Percentiles rank a stretch among this genome's conserved stretches.
Evolutionary conservation across 192 early-diverging fungal species (phyloP).

Genomic region (Umbelopsis vinacea): DNA sequence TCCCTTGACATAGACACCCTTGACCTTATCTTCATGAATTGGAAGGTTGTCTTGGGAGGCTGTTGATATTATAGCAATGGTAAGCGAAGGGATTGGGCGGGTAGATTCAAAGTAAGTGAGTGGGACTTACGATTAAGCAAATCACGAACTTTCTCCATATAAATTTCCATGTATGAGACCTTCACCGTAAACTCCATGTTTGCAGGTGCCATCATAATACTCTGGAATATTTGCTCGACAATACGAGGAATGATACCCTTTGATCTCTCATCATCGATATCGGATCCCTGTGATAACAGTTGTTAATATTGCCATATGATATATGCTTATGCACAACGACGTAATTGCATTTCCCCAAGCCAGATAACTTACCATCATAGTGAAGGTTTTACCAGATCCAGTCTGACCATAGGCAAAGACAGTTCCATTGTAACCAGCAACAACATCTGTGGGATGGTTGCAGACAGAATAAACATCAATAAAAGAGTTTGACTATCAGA

Average conservation of each 20-base stretch:
- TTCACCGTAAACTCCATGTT: constrained; percentile 98
- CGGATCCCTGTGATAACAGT: constrained; percentile 68
- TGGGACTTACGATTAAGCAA: constrained; percentile 81
- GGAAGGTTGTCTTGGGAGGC: constrained; percentile 88
- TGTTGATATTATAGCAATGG: constrained; percentile 26
- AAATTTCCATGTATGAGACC: constrained; percentile 99
- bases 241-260: constrained; percentile 98
- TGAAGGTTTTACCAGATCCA: constrained; percentile 94
- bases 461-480: neutral
- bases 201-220: constrained; percentile 87
- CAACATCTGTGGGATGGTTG: constrained; percentile 24
- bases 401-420: constrained; percentile 99
- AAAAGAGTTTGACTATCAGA: neutral
- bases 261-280: constrained; percentile 86
- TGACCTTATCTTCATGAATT: constrained; percentile 94
- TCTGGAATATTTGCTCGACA: constrained; percentile 93
- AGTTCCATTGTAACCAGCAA: constrained; percentile 93
- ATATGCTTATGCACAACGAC: neutral
- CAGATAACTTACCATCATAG: constrained; percentile 75
- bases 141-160: constrained; percentile 99
- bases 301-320: neutral
- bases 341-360: neutral
- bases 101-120: neutral
- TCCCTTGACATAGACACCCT: constrained; percentile 98
- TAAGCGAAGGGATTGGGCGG: neutral